These are phyloP conservation scores for Quercus phellos DNA, from an alignment of 331 rosid species.

Conservation along the genomic window DNA sequence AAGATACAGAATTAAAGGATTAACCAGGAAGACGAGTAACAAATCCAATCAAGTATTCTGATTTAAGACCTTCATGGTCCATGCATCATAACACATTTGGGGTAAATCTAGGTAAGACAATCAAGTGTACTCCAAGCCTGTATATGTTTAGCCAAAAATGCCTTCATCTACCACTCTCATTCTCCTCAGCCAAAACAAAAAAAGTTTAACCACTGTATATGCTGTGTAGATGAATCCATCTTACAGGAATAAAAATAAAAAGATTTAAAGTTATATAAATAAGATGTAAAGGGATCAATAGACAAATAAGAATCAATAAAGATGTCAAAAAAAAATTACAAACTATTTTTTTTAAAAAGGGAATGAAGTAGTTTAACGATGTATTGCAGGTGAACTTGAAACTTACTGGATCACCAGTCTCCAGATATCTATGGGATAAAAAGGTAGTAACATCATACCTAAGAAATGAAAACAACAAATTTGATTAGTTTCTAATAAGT, in stretches of 20 bases:
- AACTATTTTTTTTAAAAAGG: neutral
- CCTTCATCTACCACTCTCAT: no score
- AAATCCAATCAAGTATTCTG: neutral
- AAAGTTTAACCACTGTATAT: neutral
- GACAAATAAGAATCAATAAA: neutral
- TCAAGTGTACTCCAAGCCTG: neutral
- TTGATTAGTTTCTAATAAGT: neutral
- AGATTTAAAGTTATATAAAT: neutral
- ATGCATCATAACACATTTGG: neutral
- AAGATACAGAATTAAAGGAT: slow-evolving; percentile 6
- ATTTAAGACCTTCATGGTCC: neutral
- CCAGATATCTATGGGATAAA: slow-evolving; percentile 80
- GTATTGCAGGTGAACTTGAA: slow-evolving; percentile 17
- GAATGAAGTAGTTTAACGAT: neutral
- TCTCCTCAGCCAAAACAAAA: no score
- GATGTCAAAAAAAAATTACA: neutral
- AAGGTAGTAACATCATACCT: slow-evolving; percentile 91
- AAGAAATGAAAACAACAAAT: slow-evolving; percentile 23
- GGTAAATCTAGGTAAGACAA: slow-evolving; percentile 1
- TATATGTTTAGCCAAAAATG: neutral
- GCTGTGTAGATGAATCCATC: neutral
- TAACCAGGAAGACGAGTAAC: slow-evolving; percentile 11
- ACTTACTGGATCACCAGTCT: slow-evolving; percentile 83
- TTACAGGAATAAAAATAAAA: neutral
- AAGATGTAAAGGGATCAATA: neutral